Evolutionary conservation across 345 rosid genomes (phyloP), one percentile per base, ranked within the genome.

Genomic region (Noccaea caerulescens): DNA sequence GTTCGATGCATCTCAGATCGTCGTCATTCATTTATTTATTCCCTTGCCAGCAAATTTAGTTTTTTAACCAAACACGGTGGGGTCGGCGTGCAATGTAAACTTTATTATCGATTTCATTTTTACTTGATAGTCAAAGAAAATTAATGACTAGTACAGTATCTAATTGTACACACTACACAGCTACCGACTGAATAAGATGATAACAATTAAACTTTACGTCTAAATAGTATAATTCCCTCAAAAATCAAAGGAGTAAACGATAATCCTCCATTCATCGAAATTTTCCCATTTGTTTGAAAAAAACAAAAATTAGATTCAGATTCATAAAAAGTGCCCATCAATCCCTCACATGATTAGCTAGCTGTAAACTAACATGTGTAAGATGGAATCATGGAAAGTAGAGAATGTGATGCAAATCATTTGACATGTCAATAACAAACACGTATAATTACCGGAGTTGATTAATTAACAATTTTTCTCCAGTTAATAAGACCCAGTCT

Each of bases 51-150:
- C 18, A 68, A 57, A 54, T 33, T 3, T 46, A 25, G 8, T 1
- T 5, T 66, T 67, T 54, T 54, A 58, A 58, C 66, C 58, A 47
- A 37, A 47, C 32, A 38, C 58, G 58, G 51, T 69, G 41, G 66
- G 66, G 66, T 38, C 66, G 73, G 73, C 73, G 51, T 70, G 66
- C 73, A 58, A 47, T 58, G 58, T 37, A 13, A 27, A 43, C 43
- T 69, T 49, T 47, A 58, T 58, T 58, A 37, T 68, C 57, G 47
- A 36, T 7, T 57, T 18, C 14, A 34, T 47, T 46, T 4, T 49
- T 36, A 16, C 13, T 27, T 14, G 9, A 14, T 6, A 30, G n/a
- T 49, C 32, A n/a, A 42, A 4, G 10, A 23, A 59, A 11, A 11
- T 44, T 27, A n/a, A 45, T 47, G 20, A 32, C 30, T 1, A 62